Base-by-base conservation (phyloP, 768 basidiomycete species). In the Daedaleopsis nitida region DNA sequence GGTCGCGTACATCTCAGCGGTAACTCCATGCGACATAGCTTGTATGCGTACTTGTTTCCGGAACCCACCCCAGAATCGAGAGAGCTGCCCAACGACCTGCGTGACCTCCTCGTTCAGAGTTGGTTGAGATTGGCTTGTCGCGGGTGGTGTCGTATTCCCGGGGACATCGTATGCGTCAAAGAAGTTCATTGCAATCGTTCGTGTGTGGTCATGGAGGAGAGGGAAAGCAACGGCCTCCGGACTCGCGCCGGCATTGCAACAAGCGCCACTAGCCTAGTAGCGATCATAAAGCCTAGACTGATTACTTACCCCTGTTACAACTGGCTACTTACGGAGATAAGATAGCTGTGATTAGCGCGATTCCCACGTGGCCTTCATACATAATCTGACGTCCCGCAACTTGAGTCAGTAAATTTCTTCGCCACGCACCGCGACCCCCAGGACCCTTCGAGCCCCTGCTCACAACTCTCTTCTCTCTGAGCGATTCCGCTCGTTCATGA, bases 11-110 rank as follows among this genome's bases (percentile, higher is more conserved):
- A 21, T 21, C 21, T 49, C 23, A 49, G 47, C 23, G 3, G 9
- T 8, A 21, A 9, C 14, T 49, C 13, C 8, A 19, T 6, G 21
- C 19, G 23, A 47, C 10, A 49, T 27, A 24, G 16, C 49, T 49
- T 11, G 35, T 38, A 55, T 58, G 62, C 85, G 65, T 66, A 86
- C 94, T 86, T 95, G 94, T 73, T 89, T 91, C 78, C 87, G 85
- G 70, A 96, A 90, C 34, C 92, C 91, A 48, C 93, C 93, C 95
- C 95, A 97, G 70, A 94, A 88, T 54, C 88, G 81, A 32, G 88
- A 86, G 13, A 96, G 78, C 68, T 92, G 89, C n/a, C 91, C 91
- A 44, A 96, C 85, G 23, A 94, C 94, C 68, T 96, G 89, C 1
- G 83, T 82, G 14, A 97, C 92, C 73, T 97, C 94, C 69, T 96